Base-by-base conservation (phyloP, 306 rosid species). In the Begonia masoniana region DNA sequence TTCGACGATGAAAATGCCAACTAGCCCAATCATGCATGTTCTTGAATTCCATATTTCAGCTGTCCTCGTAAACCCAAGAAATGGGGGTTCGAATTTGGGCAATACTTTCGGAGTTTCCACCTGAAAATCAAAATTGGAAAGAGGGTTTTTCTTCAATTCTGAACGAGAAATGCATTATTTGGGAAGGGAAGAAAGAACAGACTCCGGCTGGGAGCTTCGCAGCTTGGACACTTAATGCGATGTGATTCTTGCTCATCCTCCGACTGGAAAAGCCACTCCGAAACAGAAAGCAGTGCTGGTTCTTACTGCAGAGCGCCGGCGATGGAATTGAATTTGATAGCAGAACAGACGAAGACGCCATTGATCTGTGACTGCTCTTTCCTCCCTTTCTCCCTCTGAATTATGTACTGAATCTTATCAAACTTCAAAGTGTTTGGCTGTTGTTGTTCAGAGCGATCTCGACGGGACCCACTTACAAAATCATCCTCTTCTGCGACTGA, bases 1-100 rank as follows among this genome's bases (percentile, higher is more conserved):
- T 69, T 86, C 99, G 1, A 86, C 77, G 42, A 92, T 47, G 69
- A 92, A 92, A 58, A 55, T 70, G 52, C 96, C 99, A 57, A 92
- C 68, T 21, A 92, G 66, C 45, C 99, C 99, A 51, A 92, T 86
- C 96, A 92, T 91, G 59, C 92, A 77, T 54, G 99, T 94, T 70
- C 99, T 86, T 14, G 99, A 83, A 61, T 91, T 91, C 99, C 96
- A 91, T 62, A 66, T 51, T 70, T 92, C 99, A 50, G 96, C 99
- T 11, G 89, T 78, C 62, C 16, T 83, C 9, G 96, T 92, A 75
- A 92, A 92, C 48, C 99, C 99, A 58, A 74, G 70, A 76, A 86
- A 83, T 8, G 96, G 92, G 54, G 93, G 65, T 36, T 47, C 49
- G 48, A 92, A 77, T 60, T 77, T 76, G 3, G 99, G 95, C 81